Base-by-base conservation (phyloP, 371 early-diverging fungal species). In the Funneliformis caledonium region DNA sequence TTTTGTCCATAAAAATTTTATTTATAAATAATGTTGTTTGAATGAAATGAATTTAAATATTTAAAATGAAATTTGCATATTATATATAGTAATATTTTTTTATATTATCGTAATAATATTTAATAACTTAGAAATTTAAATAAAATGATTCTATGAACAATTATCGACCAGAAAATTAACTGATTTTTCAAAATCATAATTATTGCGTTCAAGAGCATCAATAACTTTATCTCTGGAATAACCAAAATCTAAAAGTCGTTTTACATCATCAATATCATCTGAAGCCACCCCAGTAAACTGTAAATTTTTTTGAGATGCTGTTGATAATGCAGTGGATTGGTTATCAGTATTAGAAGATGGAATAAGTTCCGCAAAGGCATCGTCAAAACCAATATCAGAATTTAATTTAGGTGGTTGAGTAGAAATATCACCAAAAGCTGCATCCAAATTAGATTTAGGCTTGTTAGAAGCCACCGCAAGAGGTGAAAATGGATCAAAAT, bases 181-280 rank as follows among this genome's bases (percentile, higher is more conserved):
- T n/a, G 93, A 92, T 80, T 89, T 91, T 80, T 89, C 88, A 22
- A 93, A 65, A 75, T 93, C 92, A 83, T 92, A 90, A 74, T 92
- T 91, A 79, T 90, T 92, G 73, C 87, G 85, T 52, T 92, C 91
- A 50, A 93, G 84, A 1, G 93, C 93, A 33, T 92, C 88, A 60
- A 91, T 84, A 6, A 91, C 90, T 80, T 88, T 87, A 7, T 88
- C 86, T 16, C 88, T 87, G 19, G 90, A 85, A 84, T 92, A 93
- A 0, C 93, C 93, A 92, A 93, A 91, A 69, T 84, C 87, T 33
- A 89, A 83, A 61, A 93, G 85, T 14, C 86, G 85, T 22, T 87
- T 87, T 16, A 92, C 83, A 72, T 91, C 89, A 73, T 72, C 70
- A 31, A 56, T 73, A 69, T 83, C 68, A 70, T 33, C 76, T 14